phyloP scores from a whole-genome alignment of 495 filamentous ascomycete species.

The Talaromyces wortmannii region DNA sequence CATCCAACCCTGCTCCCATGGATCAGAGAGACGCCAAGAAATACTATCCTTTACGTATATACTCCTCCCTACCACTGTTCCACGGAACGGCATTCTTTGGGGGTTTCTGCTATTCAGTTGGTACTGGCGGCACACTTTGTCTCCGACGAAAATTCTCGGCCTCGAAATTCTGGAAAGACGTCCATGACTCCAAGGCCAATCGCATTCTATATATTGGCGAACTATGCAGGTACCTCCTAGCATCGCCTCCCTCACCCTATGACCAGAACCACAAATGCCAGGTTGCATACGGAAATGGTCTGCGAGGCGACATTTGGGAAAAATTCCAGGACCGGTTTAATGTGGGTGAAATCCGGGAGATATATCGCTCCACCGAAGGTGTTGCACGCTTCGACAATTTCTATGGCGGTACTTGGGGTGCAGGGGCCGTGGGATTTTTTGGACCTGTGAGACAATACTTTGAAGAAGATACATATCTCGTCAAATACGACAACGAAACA shows the following conservation, averaged over 20 bases:
- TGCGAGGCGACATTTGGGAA: constrained; percentile 89
- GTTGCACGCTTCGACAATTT: constrained; percentile 66
- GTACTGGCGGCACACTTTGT: constrained; percentile 35
- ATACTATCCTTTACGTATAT: constrained; percentile 60
- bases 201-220: constrained; percentile 93
- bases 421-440: constrained; percentile 74
- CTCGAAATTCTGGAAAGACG: constrained; percentile 80
- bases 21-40: constrained; percentile 29
- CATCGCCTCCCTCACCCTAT: constrained; percentile 63
- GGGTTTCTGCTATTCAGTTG: constrained; percentile 40
- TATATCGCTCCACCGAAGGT: constrained; percentile 87
- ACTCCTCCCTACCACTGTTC: constrained; percentile 90
- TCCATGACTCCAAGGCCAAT: constrained; percentile 67
- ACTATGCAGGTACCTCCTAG: constrained; percentile 81
- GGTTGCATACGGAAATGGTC: constrained; percentile 78
- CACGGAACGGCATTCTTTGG: constrained; percentile 74
- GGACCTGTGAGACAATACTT: constrained; percentile 56
- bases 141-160: constrained; percentile 72
- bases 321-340: constrained; percentile 77
- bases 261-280: constrained; percentile 71
- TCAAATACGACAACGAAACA: constrained; percentile 65
- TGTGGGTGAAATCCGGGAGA: constrained; percentile 75
- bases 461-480: constrained; percentile 48
- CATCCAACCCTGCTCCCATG: constrained; percentile 27
- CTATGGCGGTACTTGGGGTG: constrained; percentile 62